phyloP scores from a whole-genome alignment of 2,329 filamentous ascomycete species.

The Dactylella cylindrospora region DNA sequence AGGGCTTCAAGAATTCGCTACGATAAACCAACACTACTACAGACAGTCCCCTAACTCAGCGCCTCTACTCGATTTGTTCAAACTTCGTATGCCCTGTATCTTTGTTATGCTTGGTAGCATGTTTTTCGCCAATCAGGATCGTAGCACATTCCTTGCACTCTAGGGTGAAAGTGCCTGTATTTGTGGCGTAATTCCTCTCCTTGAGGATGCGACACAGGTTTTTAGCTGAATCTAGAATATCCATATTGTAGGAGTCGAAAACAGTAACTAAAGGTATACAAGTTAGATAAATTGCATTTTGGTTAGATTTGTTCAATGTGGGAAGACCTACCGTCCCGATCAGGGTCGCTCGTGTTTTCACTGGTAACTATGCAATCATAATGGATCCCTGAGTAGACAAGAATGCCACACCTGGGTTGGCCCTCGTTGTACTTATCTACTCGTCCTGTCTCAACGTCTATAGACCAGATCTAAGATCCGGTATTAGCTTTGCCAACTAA shows the following conservation, averaged over 20 bases:
- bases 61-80: constrained; percentile 44
- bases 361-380: constrained; percentile 77
- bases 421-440: constrained; percentile 61
- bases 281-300: background rate
- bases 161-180: constrained; percentile 77
- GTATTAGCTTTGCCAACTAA: constrained; percentile 8
- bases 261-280: constrained; percentile 48
- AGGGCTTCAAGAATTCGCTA: background rate
- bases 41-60: background rate
- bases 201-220: constrained; percentile 68
- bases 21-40: too few species aligned
- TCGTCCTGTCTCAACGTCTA: constrained; percentile 56
- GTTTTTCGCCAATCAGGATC: constrained; percentile 67
- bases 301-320: background rate
- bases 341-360: constrained; percentile 63
- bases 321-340: constrained; percentile 64
- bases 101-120: constrained; percentile 64
- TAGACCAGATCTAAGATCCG: constrained; percentile 46
- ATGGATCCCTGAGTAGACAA: constrained; percentile 90
- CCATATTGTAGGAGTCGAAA: constrained; percentile 61
- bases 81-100: constrained; percentile 64
- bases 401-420: constrained; percentile 65
- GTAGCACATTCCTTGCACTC: constrained; percentile 73
- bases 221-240: constrained; percentile 69
- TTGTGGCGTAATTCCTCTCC: constrained; percentile 79